Percentiles rank a stretch among this genome's conserved stretches.
Conservation (phyloP, 2,329 filamentous ascomycete species). For the Aureobasidium subglaciale region DNA sequence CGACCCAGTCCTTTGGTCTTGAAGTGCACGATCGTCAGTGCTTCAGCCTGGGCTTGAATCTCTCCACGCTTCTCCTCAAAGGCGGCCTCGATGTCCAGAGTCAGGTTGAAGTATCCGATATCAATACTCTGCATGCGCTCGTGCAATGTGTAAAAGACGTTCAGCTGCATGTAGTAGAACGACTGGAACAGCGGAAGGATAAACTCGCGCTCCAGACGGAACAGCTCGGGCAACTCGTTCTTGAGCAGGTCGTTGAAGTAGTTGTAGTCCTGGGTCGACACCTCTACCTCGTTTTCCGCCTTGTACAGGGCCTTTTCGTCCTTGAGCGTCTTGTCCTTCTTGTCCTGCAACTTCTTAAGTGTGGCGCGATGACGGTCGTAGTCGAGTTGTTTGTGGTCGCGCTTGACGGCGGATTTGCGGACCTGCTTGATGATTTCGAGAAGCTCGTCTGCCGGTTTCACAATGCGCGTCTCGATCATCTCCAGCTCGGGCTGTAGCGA, state of each 20-base stretch:
- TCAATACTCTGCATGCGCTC: constrained; percentile 97
- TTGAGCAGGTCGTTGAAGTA: constrained; percentile 98
- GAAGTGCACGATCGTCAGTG: constrained; percentile 79
- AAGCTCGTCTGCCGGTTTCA: constrained; percentile 87
- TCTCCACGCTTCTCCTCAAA: constrained; percentile 85
- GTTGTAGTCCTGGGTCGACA: constrained; percentile 90
- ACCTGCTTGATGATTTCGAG: constrained; percentile 93
- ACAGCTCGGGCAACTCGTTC: constrained; percentile 88
- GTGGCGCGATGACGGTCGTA: constrained; percentile 79
- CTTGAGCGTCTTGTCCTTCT: constrained; percentile 93
- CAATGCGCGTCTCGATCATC: constrained; percentile 90
- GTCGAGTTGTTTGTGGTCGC: constrained; percentile 95
- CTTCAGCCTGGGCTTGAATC: constrained; percentile 77
- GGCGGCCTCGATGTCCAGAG: constrained; percentile 81
- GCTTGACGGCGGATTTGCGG: constrained; percentile 78
- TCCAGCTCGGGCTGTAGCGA: constrained; percentile 87
- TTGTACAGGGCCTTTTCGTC: constrained; percentile 98
- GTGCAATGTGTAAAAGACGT: constrained; percentile 97
- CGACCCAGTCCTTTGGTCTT: constrained; percentile 60
- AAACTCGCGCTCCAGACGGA: constrained; percentile 83
- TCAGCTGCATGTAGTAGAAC: constrained; percentile 99
- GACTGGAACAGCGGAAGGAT: constrained; percentile 96
- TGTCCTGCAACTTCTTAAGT: constrained; percentile 92
- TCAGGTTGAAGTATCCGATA: constrained; percentile 95
- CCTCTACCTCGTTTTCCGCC: constrained; percentile 83